phyloP scores from a whole-genome alignment of 176 grass and related monocot species.

The Oryza officinalis region DNA sequence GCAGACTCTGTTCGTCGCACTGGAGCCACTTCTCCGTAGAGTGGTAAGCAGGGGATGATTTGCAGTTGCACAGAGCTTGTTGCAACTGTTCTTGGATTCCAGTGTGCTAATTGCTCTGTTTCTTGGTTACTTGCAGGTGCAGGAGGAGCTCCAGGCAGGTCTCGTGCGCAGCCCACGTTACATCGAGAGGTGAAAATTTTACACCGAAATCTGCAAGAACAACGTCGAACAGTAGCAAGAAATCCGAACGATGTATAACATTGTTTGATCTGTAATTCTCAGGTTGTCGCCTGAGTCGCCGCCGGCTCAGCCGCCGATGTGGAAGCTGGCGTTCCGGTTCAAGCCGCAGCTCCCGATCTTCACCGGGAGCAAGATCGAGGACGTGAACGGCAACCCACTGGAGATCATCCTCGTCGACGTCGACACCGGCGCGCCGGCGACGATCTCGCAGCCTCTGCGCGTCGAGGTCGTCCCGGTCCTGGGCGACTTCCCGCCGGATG shows the following conservation, averaged over 20 bases:
- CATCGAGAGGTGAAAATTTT: slow-evolving; percentile 48
- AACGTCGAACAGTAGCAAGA: not conserved
- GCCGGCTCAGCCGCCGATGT: slow-evolving; percentile 14
- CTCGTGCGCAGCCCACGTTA: slow-evolving; percentile 48
- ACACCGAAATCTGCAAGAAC: not conserved
- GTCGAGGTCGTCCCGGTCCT: slow-evolving; percentile 71
- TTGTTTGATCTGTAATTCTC: slow-evolving; percentile 11
- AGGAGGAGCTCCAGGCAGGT: slow-evolving; percentile 76
- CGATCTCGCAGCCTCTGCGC: slow-evolving; percentile 42
- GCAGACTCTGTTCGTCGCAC: slow-evolving; percentile 37
- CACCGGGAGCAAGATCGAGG: slow-evolving; percentile 85
- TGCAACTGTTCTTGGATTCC: not conserved
- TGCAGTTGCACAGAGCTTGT: not conserved
- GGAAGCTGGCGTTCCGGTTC: slow-evolving; percentile 56
- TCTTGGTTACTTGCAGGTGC: slow-evolving; percentile 50
- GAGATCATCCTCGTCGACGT: slow-evolving; percentile 58
- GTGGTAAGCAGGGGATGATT: slow-evolving; percentile 47
- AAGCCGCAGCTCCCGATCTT: slow-evolving; percentile 56
- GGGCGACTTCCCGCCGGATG: slow-evolving; percentile 59
- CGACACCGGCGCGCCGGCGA: not conserved
- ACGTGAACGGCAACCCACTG: slow-evolving; percentile 25
- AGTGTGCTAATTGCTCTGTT: slow-evolving; percentile 24
- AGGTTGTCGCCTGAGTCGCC: slow-evolving; percentile 26
- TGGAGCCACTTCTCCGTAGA: slow-evolving; percentile 75
- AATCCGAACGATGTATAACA: not conserved